These are phyloP conservation scores for Neofusicoccum sp. DNA, from an alignment of 2,329 filamentous ascomycete genomes.

Conservation along the genomic window DNA sequence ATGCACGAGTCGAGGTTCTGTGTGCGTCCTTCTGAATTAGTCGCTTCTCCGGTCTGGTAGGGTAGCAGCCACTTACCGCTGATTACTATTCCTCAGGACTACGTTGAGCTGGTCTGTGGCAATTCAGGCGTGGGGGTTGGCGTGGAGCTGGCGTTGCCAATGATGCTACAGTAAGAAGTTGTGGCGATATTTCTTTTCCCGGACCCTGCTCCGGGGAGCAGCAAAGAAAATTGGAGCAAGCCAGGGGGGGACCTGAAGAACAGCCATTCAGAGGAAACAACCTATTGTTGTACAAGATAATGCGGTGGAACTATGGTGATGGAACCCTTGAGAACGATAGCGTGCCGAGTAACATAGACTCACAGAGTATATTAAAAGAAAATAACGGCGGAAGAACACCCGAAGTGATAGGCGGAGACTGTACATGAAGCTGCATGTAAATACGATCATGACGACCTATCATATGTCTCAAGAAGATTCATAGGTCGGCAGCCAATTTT, in stretches of 20 bases:
- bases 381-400: background rate
- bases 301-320: background rate
- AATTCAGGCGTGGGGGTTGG: background rate
- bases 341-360: background rate
- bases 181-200: background rate
- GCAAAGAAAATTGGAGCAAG: background rate
- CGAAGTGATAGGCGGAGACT: background rate
- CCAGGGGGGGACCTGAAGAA: conserved; percentile 1
- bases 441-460: background rate
- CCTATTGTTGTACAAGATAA: background rate
- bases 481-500: background rate
- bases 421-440: background rate
- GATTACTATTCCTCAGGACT: background rate
- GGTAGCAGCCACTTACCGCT: no score
- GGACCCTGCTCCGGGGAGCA: background rate
- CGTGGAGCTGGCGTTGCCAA: background rate
- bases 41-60: no score
- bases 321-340: background rate
- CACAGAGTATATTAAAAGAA: background rate
- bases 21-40: no score
- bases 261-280: background rate
- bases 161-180: background rate
- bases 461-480: background rate
- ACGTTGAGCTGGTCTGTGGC: conserved; percentile 1
- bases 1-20: no score